Evolutionary conservation across 1,139 yeast species (phyloP).

Genomic region (Yamadazyma diospyri): DNA sequence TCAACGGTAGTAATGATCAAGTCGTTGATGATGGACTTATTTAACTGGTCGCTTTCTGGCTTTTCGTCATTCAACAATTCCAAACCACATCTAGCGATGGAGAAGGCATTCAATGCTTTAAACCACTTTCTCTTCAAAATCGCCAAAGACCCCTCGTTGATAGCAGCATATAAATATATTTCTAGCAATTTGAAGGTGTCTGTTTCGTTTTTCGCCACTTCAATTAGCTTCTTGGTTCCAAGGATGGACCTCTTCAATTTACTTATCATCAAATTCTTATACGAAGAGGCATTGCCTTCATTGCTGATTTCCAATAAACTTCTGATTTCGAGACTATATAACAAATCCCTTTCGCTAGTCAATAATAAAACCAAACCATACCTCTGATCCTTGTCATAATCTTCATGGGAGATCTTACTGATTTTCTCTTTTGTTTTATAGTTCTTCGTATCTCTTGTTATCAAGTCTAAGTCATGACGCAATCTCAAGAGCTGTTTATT

Average conservation of each 20-base stretch:
- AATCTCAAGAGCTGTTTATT: slow-evolving; percentile 50
- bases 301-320: slow-evolving; percentile 52
- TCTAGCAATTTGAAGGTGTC: slow-evolving; percentile 45
- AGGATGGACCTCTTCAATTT: slow-evolving; percentile 64
- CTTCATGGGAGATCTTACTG: slow-evolving; percentile 39
- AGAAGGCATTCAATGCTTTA: slow-evolving; percentile 47
- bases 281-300: slow-evolving; percentile 33
- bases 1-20: slow-evolving; percentile 60
- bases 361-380: slow-evolving; percentile 50
- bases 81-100: slow-evolving; percentile 61
- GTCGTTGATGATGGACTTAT: slow-evolving; percentile 51
- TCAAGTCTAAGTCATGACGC: slow-evolving; percentile 54
- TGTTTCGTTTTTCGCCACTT: slow-evolving; percentile 32
- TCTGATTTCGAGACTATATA: slow-evolving; percentile 65
- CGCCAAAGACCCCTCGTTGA: slow-evolving; percentile 58
- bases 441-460: slow-evolving; percentile 56
- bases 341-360: slow-evolving; percentile 65
- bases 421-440: slow-evolving; percentile 45
- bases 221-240: slow-evolving; percentile 42
- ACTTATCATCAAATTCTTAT: slow-evolving; percentile 55
- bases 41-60: slow-evolving; percentile 19
- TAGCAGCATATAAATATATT: slow-evolving; percentile 53
- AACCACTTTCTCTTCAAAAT: slow-evolving; percentile 60
- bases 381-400: slow-evolving; percentile 42
- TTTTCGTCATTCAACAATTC: slow-evolving; percentile 39